Conservation (phyloP, 2,329 filamentous ascomycete species). For the Teratosphaeria viscida region DNA sequence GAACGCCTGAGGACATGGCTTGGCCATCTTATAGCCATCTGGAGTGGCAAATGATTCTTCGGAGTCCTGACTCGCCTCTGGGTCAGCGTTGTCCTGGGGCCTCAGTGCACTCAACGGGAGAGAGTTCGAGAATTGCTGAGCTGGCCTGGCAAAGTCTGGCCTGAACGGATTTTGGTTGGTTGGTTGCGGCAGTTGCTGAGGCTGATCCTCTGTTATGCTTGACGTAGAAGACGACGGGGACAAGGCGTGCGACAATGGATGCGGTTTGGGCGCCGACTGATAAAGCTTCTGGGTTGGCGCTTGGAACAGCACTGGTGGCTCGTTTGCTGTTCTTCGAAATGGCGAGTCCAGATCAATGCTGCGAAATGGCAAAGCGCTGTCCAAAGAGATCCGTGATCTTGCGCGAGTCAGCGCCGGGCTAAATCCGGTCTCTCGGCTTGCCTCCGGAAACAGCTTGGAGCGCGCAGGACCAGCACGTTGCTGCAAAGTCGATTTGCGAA, state of each 20-base stretch:
- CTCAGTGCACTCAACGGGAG: slow-evolving; percentile 56
- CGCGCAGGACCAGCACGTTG: slow-evolving; percentile 55
- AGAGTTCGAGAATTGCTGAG: slow-evolving; percentile 60
- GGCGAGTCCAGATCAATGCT: slow-evolving; percentile 57
- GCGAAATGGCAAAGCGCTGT: slow-evolving; percentile 61
- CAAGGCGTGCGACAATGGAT: slow-evolving; percentile 77
- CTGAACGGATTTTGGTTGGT: slow-evolving; percentile 1
- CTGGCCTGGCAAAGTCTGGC: slow-evolving; percentile 42
- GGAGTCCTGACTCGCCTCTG: slow-evolving; percentile 22
- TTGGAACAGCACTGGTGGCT: slow-evolving; percentile 41
- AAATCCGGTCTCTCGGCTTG: slow-evolving; percentile 13
- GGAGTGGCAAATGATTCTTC: slow-evolving; percentile 59
- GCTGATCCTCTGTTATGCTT: slow-evolving; percentile 52
- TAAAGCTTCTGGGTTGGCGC: slow-evolving; percentile 20
- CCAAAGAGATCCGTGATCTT: slow-evolving; percentile 63
- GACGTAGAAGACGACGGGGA: slow-evolving; percentile 80
- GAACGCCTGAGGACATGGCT: slow-evolving; percentile 72
- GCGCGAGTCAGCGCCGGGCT: slow-evolving; percentile 21
- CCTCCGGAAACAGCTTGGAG: slow-evolving; percentile 29
- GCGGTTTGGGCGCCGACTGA: slow-evolving; percentile 42
- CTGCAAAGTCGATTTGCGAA: slow-evolving; percentile 78
- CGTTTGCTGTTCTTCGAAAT: slow-evolving; percentile 49
- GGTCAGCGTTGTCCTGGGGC: slow-evolving; percentile 38
- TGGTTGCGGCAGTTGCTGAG: slow-evolving; percentile 5
- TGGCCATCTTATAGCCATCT: slow-evolving; percentile 63